These are phyloP conservation scores for Serendipita vermifera DNA, from an alignment of 768 basidiomycete species.

Conservation along the genomic window DNA sequence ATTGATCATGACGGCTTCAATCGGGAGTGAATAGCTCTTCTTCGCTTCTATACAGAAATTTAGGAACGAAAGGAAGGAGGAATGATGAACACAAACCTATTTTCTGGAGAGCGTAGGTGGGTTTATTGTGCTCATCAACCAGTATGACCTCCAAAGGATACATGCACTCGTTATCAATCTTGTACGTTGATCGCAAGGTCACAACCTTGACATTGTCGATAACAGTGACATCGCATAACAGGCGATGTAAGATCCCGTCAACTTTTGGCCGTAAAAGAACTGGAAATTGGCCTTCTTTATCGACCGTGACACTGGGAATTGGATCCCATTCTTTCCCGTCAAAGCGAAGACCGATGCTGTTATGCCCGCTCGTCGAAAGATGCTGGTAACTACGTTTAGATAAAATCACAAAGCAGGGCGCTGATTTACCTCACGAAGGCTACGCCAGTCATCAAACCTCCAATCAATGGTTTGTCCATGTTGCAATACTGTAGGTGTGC, in stretches of 20 bases:
- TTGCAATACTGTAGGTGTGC: conserved; percentile 40
- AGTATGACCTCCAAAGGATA: conserved; percentile 87
- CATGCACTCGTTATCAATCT: conserved; percentile 79
- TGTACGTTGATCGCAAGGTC: conserved; percentile 84
- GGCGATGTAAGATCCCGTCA: conserved; percentile 54
- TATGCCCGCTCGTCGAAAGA: conserved; percentile 56
- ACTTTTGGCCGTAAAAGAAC: conserved; percentile 73
- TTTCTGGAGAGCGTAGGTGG: conserved; percentile 67
- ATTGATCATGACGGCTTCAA: conserved; percentile 73
- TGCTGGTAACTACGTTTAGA: conserved; percentile 29
- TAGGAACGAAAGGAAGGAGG: background rate
- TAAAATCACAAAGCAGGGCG: conserved; percentile 13
- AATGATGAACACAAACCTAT: conserved; percentile 38
- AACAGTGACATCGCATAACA: conserved; percentile 81
- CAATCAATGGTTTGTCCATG: conserved; percentile 76
- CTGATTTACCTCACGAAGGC: conserved; percentile 67
- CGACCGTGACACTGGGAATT: conserved; percentile 76
- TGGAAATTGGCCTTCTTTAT: conserved; percentile 82
- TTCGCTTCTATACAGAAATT: conserved; percentile 50
- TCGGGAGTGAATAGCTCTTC: conserved; percentile 75
- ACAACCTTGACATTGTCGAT: conserved; percentile 89
- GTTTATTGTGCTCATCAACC: conserved; percentile 73
- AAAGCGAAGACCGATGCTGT: conserved; percentile 76
- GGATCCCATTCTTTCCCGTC: conserved; percentile 82
- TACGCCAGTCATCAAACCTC: conserved; percentile 95